Evolutionary conservation across 1,284 basidiomycete species (phyloP).

Genomic region (Ustilago esculenta): DNA sequence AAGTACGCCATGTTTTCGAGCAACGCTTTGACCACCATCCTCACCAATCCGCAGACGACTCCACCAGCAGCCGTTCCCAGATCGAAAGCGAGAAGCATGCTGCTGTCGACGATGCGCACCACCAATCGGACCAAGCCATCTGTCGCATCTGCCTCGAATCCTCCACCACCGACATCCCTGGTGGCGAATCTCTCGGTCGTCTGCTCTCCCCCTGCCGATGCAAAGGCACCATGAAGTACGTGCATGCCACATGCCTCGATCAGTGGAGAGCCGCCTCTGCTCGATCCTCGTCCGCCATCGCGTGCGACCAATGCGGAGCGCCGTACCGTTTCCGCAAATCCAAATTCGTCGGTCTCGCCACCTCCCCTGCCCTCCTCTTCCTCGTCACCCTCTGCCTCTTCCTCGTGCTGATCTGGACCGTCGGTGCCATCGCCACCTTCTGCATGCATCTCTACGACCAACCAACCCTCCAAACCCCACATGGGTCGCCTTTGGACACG

Average conservation of each 20-base stretch:
- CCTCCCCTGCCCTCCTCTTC: slow-evolving; percentile 40
- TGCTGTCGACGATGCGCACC: slow-evolving; percentile 14
- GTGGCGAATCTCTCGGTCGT: slow-evolving; percentile 41
- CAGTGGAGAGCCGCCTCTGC: slow-evolving; percentile 51
- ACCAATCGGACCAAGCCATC: slow-evolving; percentile 29
- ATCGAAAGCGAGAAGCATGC: too few relatives aligned
- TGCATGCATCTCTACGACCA: slow-evolving; percentile 41
- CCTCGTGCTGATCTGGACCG: slow-evolving; percentile 38
- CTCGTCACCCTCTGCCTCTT: slow-evolving; percentile 47
- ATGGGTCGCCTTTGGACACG: slow-evolving; percentile 9
- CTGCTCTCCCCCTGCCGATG: slow-evolving; percentile 56
- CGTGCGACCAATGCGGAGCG: slow-evolving; percentile 62
- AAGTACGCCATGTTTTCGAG: slow-evolving; percentile 28
- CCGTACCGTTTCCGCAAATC: slow-evolving; percentile 55
- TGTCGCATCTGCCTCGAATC: slow-evolving; percentile 46
- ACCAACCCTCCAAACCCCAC: background rate
- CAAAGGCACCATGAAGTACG: slow-evolving; percentile 63
- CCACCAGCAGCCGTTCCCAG: too few relatives aligned
- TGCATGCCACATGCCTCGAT: slow-evolving; percentile 62
- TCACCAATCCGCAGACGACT: background rate
- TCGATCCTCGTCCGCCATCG: slow-evolving; percentile 41
- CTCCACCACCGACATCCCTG: slow-evolving; percentile 13
- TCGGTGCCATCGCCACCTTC: slow-evolving; percentile 38
- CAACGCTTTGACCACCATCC: slow-evolving; percentile 19
- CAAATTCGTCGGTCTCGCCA: slow-evolving; percentile 50